Conservation (phyloP, 1,284 basidiomycete species). For the Pseudomicrostroma phylloplanum region DNA sequence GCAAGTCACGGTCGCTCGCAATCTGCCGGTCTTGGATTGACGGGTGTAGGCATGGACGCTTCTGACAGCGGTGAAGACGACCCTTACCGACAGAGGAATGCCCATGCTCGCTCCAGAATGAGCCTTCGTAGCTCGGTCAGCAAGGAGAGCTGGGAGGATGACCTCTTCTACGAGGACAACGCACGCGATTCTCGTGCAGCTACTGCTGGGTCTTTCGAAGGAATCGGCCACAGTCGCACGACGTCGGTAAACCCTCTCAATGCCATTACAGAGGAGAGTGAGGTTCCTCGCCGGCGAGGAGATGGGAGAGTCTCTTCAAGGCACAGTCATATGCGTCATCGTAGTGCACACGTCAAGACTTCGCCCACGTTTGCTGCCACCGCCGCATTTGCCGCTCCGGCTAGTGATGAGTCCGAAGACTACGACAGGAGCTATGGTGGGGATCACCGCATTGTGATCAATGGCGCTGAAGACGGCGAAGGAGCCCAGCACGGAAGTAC, state of each 20-base stretch:
- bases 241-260: not conserved
- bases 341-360: conserved; percentile 35
- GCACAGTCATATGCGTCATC: conserved; percentile 28
- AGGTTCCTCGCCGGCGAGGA: conserved; percentile 28
- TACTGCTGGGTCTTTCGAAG: not conserved
- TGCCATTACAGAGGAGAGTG: conserved; percentile 11
- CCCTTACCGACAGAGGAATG: not conserved
- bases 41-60: conserved; percentile 8
- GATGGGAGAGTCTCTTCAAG: conserved; percentile 3
- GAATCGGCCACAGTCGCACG: not conserved
- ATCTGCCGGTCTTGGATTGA: not conserved
- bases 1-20: not conserved
- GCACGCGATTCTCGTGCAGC: conserved; percentile 5
- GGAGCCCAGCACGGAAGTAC: conserved; percentile 1
- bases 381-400: conserved; percentile 25
- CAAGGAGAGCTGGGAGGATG: conserved; percentile 29
- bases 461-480: conserved; percentile 5
- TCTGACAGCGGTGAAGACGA: conserved; percentile 14
- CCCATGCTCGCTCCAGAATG: conserved; percentile 8
- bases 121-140: conserved; percentile 17
- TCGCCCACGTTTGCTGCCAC: conserved; percentile 34
- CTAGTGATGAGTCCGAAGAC: conserved; percentile 15
- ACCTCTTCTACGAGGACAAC: conserved; percentile 25
- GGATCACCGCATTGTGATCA: not conserved
- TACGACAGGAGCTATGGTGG: no score